Base-by-base conservation (phyloP, 1,139 yeast genomes). In the Candida neerlandica region DNA sequence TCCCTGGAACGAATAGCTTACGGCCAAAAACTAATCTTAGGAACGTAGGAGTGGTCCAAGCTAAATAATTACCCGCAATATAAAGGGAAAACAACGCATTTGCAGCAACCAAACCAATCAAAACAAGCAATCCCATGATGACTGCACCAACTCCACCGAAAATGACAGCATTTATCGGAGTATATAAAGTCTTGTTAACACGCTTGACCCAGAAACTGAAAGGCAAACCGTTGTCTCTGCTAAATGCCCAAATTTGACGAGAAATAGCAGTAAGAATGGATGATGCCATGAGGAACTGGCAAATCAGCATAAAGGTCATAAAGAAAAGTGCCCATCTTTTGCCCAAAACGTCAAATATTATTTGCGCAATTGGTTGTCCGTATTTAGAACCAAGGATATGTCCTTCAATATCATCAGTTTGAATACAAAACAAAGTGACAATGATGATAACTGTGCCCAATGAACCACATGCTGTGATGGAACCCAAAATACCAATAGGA, bases 301-400 rank as follows among this genome's bases (percentile, higher is more conserved):
- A 84, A 56, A 75, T 66, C 2, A 85, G 82, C 58, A 81, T 80
- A 44, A 83, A 61, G 1, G 79, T 61, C 85, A 83, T 81, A 49
- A 85, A 80, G 0, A 82, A 85, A 58, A 81, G 73, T 1, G 90
- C 84, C 89, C 91, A 85, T 44, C 73, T 71, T 61, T 81, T 81
- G 43, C 92, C 92, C 50, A 86, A 70, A 0, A 84, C 77, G 62
- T 86, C 85, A 59, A 71, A 77, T 52, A 85, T 72, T 46, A 86
- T 75, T 66, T 84, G 90, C 12, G 92, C 90, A 66, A 82, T 71
- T 34, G 83, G 82, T 54, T 76, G 76, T 15, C 85, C 85, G 46
- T 76, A 74, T n/a, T 68, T 67, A 4, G 82, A 65, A 11, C 54
- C 63, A 45, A 81, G 57, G 38, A 83, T 71, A 40, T 52, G 52